Percentiles rank a stretch among this genome's conserved stretches.
phyloP scores from a whole-genome alignment of 495 filamentous ascomycete species.

The Physcia stellaris region DNA sequence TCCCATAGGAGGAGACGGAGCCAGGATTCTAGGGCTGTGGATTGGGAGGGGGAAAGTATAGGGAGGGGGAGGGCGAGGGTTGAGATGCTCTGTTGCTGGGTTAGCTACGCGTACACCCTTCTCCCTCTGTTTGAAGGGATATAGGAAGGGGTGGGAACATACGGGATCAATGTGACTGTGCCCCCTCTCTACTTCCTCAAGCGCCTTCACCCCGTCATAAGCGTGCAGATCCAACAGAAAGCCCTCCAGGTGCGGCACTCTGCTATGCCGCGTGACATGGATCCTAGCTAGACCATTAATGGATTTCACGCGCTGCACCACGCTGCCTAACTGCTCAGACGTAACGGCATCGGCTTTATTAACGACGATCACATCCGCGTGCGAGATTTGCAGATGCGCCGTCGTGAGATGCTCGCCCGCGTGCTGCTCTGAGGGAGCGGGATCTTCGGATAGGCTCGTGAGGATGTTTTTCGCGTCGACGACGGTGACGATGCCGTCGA shows the following conservation, averaged over 20 bases:
- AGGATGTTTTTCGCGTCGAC: constrained; percentile 92
- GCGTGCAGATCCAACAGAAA: constrained; percentile 83
- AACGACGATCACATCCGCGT: constrained; percentile 89
- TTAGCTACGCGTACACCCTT: neutral
- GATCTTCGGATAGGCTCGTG: constrained; percentile 57
- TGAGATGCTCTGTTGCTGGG: constrained; percentile 72
- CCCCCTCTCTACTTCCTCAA: constrained; percentile 51
- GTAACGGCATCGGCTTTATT: constrained; percentile 92
- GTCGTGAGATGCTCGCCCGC: constrained; percentile 61
- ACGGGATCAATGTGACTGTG: constrained; percentile 79
- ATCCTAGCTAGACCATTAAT: constrained; percentile 89
- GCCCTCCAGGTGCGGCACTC: constrained; percentile 68
- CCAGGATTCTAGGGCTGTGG: constrained; percentile 64
- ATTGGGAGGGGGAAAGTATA: constrained; percentile 32
- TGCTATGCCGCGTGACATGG: constrained; percentile 64
- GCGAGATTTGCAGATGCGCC: constrained; percentile 90
- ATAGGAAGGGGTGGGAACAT: constrained; percentile 11
- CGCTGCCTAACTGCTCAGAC: constrained; percentile 44
- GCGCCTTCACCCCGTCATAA: constrained; percentile 62
- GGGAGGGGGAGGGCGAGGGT: constrained; percentile 59
- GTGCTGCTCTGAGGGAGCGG: constrained; percentile 32
- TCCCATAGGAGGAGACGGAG: constrained; percentile 79
- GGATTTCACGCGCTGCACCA: constrained; percentile 52
- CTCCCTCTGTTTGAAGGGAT: too few relatives aligned
- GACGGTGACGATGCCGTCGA: constrained; percentile 92